Evolutionary conservation across 352 stramenopile species (phyloP).

Genomic region (Globisporangium canariense): DNA sequence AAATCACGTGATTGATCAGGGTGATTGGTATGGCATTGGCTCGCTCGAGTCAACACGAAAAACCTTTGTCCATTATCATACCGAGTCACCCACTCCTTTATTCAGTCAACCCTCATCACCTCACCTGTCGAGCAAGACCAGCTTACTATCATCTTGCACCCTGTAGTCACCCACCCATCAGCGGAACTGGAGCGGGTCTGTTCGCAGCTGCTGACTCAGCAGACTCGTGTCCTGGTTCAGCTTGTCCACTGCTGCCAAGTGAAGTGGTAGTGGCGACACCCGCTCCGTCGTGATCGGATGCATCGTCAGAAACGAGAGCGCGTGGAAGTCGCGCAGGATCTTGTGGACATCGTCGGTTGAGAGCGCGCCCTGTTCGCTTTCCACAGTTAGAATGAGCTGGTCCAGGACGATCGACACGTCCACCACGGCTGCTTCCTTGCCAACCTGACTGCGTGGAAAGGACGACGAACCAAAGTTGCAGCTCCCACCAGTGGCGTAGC

Average conservation of each 20-base stretch:
- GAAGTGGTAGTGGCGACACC: slow-evolving; percentile 57
- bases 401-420: slow-evolving; percentile 33
- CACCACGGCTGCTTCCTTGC: slow-evolving; percentile 30
- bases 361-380: slow-evolving; percentile 2
- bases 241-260: slow-evolving; percentile 46
- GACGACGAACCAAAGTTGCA: slow-evolving; percentile 22
- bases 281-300: slow-evolving; percentile 62
- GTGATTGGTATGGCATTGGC: background rate
- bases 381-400: slow-evolving; percentile 6
- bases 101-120: background rate
- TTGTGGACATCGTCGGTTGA: slow-evolving; percentile 16
- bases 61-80: background rate
- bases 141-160: too few species aligned
- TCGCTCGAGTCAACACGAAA: background rate
- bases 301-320: slow-evolving; percentile 72
- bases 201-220: slow-evolving; percentile 20
- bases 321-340: slow-evolving; percentile 58
- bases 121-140: background rate
- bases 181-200: slow-evolving; percentile 16
- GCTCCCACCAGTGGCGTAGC: slow-evolving; percentile 25
- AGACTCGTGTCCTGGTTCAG: slow-evolving; percentile 19
- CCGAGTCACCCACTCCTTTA: background rate
- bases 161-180: too few species aligned
- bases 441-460: slow-evolving; percentile 7
- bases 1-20: slow-evolving; percentile 7